Base-by-base conservation (phyloP, 2,329 filamentous ascomycete genomes). In the Colletotrichum orchidophilum region DNA sequence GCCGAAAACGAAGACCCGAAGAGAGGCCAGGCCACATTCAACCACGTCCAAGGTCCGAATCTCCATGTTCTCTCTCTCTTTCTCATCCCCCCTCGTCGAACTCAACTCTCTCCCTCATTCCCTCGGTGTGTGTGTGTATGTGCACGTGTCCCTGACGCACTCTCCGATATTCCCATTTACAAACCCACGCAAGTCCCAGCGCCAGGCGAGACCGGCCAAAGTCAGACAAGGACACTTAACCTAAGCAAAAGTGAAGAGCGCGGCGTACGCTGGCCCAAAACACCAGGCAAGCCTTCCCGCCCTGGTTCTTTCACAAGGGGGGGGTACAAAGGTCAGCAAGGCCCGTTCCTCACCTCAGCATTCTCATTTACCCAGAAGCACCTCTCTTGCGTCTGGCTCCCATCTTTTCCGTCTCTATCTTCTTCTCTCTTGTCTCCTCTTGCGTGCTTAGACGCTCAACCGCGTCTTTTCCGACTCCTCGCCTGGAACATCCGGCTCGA, bases 281-380 rank as follows among this genome's bases (percentile, higher is more conserved):
- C 65, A 31, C 65, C 60, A 68, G 65, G 26, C 60, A 68, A 64
- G 52, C 42, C 52, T 50, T 58, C 66, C 49, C 58, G 33, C 42
- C 27, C 29, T 27, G 49, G 46, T 42, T 68, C 21, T 35, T 18
- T 24, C 58, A 55, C 53, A 50, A 64, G 42, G 31, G 42, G 29
- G 42, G 31, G 42, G 29, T 64, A 68, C 59, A 52, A 65, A 58
- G 60, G 60, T 49, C 52, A 58, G 66, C 66, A 61, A 55, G 13
- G 52, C 64, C 60, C 52, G 60, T 68, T 64, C 52, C 29, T 64
- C 65, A 39, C 46, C 63, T 21, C 31, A 52, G 54, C 24, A 31
- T 21, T 49, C 27, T 33, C 11, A 35, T 49, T 42, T 27, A 58
- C 21, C 57, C 18, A 24, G 18, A 58, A 57, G 60, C 66, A 64